These are phyloP conservation scores for Linderina pennispora DNA, from an alignment of 192 early-diverging fungal species.

Conservation along the genomic window DNA sequence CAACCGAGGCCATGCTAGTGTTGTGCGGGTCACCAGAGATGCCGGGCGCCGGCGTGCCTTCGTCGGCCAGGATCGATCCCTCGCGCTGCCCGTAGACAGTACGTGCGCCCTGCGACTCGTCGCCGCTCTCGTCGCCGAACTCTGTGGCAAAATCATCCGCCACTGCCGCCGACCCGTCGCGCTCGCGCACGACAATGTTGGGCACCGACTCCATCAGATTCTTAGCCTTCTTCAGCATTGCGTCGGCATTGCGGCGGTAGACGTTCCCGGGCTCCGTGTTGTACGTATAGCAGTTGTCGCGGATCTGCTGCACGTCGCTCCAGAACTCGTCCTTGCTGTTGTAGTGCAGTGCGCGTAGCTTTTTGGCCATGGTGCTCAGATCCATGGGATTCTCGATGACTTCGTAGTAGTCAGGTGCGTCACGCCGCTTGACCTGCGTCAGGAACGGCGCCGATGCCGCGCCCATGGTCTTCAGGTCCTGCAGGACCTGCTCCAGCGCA, in stretches of 20 bases:
- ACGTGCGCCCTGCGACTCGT: conserved; percentile 36
- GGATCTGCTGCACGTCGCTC: conserved; percentile 85
- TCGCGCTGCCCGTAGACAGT: conserved; percentile 17
- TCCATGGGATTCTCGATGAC: conserved; percentile 97
- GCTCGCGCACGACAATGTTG: conserved; percentile 70
- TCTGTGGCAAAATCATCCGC: conserved; percentile 56
- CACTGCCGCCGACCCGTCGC: conserved; percentile 38
- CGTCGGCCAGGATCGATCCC: conserved; percentile 17
- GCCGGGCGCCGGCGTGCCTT: conserved; percentile 16
- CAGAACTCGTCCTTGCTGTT: conserved; percentile 82
- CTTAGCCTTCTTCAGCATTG: conserved; percentile 72
- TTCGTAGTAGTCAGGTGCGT: conserved; percentile 90
- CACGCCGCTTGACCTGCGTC: conserved; percentile 77
- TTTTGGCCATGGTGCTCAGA: conserved; percentile 82
- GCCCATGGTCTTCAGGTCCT: conserved; percentile 73
- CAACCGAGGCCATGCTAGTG: not conserved
- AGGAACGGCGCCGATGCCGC: conserved; percentile 83
- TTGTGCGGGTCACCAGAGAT: not conserved
- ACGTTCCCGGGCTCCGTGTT: conserved; percentile 86
- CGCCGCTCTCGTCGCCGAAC: conserved; percentile 52
- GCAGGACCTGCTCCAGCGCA: conserved; percentile 76
- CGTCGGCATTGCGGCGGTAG: conserved; percentile 78
- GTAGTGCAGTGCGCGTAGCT: conserved; percentile 76
- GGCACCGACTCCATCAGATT: conserved; percentile 75
- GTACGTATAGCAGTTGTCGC: conserved; percentile 86